A percentile compares a stretch with the other conserved stretches of the same genome.
Conservation (phyloP, 164 flowering plant genomes). For the Dillenia turbinata region DNA sequence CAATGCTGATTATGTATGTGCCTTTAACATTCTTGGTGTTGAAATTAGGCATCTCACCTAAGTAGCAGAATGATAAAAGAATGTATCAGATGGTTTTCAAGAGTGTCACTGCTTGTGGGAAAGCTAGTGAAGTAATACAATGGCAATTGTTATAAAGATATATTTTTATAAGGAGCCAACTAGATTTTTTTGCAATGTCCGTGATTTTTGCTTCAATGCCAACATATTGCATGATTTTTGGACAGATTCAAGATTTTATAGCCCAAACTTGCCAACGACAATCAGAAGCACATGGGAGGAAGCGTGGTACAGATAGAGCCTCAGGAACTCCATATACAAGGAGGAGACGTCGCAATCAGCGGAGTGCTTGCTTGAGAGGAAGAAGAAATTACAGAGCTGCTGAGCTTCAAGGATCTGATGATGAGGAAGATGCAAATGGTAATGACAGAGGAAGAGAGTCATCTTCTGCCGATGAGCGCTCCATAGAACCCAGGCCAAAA, state of each 20-base stretch:
- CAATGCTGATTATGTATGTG: no score
- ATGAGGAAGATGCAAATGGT: conserved; percentile 61
- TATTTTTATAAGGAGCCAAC: no score
- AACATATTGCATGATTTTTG: conserved; percentile 3
- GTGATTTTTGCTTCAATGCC: neutral
- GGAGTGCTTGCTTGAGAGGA: conserved; percentile 36
- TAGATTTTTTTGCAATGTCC: no score
- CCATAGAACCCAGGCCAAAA: conserved; percentile 44
- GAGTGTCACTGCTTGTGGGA: no score
- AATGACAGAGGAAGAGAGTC: conserved; percentile 58
- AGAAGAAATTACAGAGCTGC: conserved; percentile 36
- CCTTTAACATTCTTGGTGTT: no score
- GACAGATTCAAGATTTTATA: conserved; percentile 88
- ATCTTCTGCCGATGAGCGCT: conserved; percentile 72
- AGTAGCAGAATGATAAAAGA: no score
- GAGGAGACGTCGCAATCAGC: conserved; percentile 38
- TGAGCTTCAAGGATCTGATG: conserved; percentile 57
- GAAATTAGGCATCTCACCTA: no score
- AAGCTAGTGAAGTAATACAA: no score
- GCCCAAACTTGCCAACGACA: conserved; percentile 74
- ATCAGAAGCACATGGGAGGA: conserved; percentile 71
- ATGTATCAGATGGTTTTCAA: no score
- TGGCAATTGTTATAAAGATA: no score
- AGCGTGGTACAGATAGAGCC: conserved; percentile 42
- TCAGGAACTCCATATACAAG: conserved; percentile 37